Evolutionary conservation across 2,329 filamentous ascomycete genomes (phyloP), one percentile per base, ranked within the genome.

Genomic region (Pestalotiopsis sp.): DNA sequence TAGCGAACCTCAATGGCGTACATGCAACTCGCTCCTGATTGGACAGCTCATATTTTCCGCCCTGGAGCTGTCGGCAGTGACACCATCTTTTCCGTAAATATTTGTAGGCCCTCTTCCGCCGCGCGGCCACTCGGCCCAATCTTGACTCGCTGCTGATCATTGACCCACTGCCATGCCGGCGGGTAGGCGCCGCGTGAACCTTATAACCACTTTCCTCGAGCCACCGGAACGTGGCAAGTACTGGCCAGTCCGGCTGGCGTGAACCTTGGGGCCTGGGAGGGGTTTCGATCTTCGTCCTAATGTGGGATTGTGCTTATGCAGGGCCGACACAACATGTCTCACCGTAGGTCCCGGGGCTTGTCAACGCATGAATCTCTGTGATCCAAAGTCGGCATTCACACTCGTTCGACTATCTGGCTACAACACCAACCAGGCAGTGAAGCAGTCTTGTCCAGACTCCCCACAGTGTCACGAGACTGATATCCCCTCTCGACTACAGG

Each of bases 41-140:
- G 23, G 23, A 27, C 25, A 13, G 20, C 23, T 23, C 36, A 36
- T 17, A 31, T 23, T 38, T 40, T 36, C 59, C 27, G 27, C 36
- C n/a, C 31, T 17, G 4, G 11, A 25, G 27, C 27, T 20, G 36
- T 36, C 59, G 59, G 59, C 59, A 62, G 20, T 62, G 59, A 40
- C 27, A 62, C 31, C 59, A 38, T 20, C 14, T 12, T n/a, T 62
- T 20, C 31, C 31, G 31, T 62, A 40, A 27, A 36, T 38, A 36
- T 13, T n/a, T 4, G 13, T 62, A 13, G 7, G 25, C 27, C 23
- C 57, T 59, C 45, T 59, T 59, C 59, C 59, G 59, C 31, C 59
- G 31, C 59, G 31, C 59, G 31, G 27, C 59, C 57, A 59, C 14
- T 59, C 57, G 57, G 57, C 57, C 45, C 57, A 23, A 59, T 59